phyloP scores from a whole-genome alignment of 495 filamentous ascomycete genomes.

The Aspergillus panamensis region DNA sequence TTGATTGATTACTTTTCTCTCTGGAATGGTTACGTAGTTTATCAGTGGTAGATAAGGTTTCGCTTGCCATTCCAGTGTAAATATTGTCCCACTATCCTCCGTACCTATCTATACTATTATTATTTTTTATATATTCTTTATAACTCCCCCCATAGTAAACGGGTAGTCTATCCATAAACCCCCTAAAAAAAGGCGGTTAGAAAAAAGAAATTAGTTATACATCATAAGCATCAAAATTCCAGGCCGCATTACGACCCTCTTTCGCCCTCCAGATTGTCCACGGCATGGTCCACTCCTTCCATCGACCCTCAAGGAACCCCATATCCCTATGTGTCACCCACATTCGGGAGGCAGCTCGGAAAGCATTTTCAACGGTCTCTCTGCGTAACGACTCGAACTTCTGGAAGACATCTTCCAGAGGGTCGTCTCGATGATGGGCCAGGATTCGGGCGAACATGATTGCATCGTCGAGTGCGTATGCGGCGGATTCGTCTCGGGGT shows the following conservation, averaged over 20 bases:
- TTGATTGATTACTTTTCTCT: background rate
- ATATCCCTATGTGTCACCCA: constrained; percentile 44
- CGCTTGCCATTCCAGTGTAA: background rate
- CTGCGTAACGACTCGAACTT: constrained; percentile 51
- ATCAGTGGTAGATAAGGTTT: background rate
- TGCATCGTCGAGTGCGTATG: constrained; percentile 59
- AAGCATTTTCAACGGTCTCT: constrained; percentile 47
- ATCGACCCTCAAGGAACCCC: constrained; percentile 36
- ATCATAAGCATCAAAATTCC: constrained; percentile 39
- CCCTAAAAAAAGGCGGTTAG: too few relatives aligned
- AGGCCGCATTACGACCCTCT: constrained; percentile 35
- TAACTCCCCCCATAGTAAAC: too few relatives aligned
- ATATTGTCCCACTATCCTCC: background rate
- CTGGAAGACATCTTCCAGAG: constrained; percentile 44
- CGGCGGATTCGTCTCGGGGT: constrained; percentile 58
- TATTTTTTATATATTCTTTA: background rate
- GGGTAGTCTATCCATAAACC: too few relatives aligned
- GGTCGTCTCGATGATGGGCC: constrained; percentile 31
- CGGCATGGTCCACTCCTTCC: constrained; percentile 40
- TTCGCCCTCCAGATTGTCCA: constrained; percentile 30
- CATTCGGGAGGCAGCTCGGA: constrained; percentile 47
- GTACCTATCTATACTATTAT: background rate
- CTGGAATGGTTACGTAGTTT: background rate
- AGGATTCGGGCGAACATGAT: constrained; percentile 54
- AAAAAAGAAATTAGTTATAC: constrained; percentile 6